Evolutionary conservation across 192 early-diverging fungal species (phyloP), one percentile per base, ranked within the genome.

Genomic region (Backusella tarrabulga): DNA sequence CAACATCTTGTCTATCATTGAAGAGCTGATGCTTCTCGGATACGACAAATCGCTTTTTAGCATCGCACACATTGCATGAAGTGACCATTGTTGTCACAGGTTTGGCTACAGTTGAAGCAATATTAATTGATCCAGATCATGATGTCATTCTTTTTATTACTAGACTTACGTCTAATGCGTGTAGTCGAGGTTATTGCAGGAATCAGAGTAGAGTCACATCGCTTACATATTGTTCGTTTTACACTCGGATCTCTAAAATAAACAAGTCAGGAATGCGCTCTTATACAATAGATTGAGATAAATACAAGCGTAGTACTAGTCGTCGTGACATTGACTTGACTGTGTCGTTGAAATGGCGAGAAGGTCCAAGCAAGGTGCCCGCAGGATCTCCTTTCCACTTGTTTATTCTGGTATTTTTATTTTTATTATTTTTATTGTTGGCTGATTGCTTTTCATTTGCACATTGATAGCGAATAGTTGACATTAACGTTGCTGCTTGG

Each of bases 401-500:
- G 12, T 60, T 41, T 21, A 23, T 1, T 52, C 19, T 60, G 73
- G 50, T 40, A 54, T 11, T 56, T n/a, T 19, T 32, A 32, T 32
- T 32, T 2, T 32, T 32, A 2, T 2, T 32, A 32, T 32, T 32
- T 32, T 32, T 32, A 32, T 2, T 73, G 9, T 40, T 17, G 42
- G 36, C 34, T 66, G 67, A 12, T 19, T 44, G 42, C 42, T 44
- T 17, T 44, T 73, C 46, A 6, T 19, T 46, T 32, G 6, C 4
- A 29, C 46, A 19, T 67, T 40, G 5, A 40, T 63, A 40, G 12
- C 71, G 66, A 50, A 85, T 74, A 19, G 80, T 84, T n/a, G 90
- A 80, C 88, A 92, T 84, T 34, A 88, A 83, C 36, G 81, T 79
- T 1, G 90, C 87, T 12, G 91, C 91, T 60, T 91, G 90, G 69